Percentiles rank a stretch among this genome's conserved stretches.
These are phyloP conservation scores for Obba rivulosa DNA, from an alignment of 768 basidiomycete genomes.

Conservation along the genomic window DNA sequence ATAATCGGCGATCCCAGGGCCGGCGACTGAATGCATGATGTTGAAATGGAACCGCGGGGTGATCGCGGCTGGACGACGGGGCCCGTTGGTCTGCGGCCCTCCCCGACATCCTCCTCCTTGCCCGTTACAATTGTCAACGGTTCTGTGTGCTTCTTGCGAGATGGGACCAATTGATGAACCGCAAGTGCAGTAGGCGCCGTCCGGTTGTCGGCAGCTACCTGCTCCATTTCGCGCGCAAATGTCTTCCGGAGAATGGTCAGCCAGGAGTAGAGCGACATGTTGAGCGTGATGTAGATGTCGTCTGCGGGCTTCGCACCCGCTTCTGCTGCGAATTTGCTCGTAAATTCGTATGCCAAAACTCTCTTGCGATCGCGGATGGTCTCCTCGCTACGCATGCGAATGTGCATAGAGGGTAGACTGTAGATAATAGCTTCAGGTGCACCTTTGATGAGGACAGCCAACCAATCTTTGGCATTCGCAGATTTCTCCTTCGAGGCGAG, in stretches of 20 bases:
- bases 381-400: constrained; percentile 76
- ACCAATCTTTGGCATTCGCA: constrained; percentile 49
- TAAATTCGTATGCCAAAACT: constrained; percentile 61
- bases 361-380: constrained; percentile 31
- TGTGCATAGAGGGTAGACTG: constrained; percentile 75
- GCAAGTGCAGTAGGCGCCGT: background rate
- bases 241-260: constrained; percentile 73
- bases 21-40: no score
- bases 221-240: constrained; percentile 72
- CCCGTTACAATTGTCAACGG: background rate
- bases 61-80: background rate
- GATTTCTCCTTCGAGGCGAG: constrained; percentile 33
- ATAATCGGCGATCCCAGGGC: no score
- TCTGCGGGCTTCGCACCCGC: constrained; percentile 46
- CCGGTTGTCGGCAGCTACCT: constrained; percentile 59
- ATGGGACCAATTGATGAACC: background rate
- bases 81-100: no score
- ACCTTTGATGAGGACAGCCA: constrained; percentile 52
- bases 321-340: constrained; percentile 58
- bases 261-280: constrained; percentile 79
- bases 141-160: background rate
- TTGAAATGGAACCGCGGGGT: no score
- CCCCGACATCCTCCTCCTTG: no score
- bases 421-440: constrained; percentile 72
- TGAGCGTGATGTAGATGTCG: constrained; percentile 82